Evolutionary conservation across 495 filamentous ascomycete species (phyloP).

Genomic region (Tuber indicum): DNA sequence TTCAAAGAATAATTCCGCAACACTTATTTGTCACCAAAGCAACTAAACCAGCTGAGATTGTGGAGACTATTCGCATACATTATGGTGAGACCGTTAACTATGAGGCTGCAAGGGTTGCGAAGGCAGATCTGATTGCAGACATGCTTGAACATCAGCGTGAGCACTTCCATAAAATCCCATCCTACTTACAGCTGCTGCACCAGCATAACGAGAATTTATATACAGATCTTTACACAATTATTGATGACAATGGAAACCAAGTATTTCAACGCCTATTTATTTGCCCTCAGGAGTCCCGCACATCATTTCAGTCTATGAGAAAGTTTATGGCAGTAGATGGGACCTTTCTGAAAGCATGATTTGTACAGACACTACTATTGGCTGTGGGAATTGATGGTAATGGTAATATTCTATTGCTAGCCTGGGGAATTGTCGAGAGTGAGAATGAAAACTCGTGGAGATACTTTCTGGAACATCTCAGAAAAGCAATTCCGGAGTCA

Average conservation of each 20-base stretch:
- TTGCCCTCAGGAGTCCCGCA: background rate
- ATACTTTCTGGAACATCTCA: conserved; percentile 8
- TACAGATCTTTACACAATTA: background rate
- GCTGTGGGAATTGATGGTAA: conserved; percentile 24
- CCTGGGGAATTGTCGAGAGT: conserved; percentile 21
- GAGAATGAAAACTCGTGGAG: conserved; percentile 18
- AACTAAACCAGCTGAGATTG: conserved; percentile 24
- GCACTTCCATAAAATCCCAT: conserved; percentile 12
- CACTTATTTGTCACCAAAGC: conserved; percentile 25
- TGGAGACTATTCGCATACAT: conserved; percentile 19
- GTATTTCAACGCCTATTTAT: background rate
- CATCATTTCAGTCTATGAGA: background rate
- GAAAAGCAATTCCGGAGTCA: too few species aligned
- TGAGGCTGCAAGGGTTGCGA: conserved; percentile 18
- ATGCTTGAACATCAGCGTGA: background rate
- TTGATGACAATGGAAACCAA: background rate
- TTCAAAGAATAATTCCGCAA: conserved; percentile 21
- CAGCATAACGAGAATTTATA: background rate
- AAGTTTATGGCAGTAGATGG: conserved; percentile 2
- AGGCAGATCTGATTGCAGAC: conserved; percentile 7
- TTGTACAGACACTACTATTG: conserved; percentile 14
- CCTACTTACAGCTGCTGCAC: conserved; percentile 19
- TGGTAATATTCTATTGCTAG: conserved; percentile 9
- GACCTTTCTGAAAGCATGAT: conserved; percentile 18
- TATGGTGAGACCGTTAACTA: conserved; percentile 29